Evolutionary conservation across 2,329 filamentous ascomycete species (phyloP), one percentile per base, ranked within the genome.

Genomic region (Colletotrichum horii): DNA sequence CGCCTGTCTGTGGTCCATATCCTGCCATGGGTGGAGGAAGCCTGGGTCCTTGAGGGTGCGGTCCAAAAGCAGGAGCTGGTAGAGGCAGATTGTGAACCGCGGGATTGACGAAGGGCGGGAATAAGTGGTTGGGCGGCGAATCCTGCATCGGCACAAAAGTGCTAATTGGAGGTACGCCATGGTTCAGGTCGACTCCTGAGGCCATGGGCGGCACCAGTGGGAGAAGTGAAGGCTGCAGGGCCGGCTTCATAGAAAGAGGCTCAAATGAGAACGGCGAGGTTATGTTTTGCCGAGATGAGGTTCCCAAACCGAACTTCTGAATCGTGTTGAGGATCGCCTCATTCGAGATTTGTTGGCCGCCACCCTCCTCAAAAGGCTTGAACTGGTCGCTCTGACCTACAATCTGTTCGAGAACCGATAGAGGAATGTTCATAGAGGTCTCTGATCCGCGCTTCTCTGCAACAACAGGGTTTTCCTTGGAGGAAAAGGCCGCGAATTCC

Each of bases 291-390:
- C 30, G 58, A 14, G n/a, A 48, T 26, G 34, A 8, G 16, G 30
- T 61, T 24, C 30, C 67, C 11, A 68, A 52, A n/a, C 75, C 76
- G 34, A 55, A 64, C 19, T 66, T 66, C 28, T 36, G 48, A n/a
- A 77, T 48, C 16, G 55, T 77, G 32, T 70, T 52, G 52, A 70
- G 30, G n/a, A 77, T 32, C 14, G 65, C 43, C 14, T 77, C 67
- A 28, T 66, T 62, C 32, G 66, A 26, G 70, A 19, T 22, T 56
- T 58, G 56, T 58, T 55, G 8, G 48, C 8, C 22, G 30, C 9
- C 15, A 11, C 36, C 43, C 15, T 30, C 38, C 19, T n/a, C 6
- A 28, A 32, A 24, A 11, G 24, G 24, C 67, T 43, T n/a, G 26
- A 70, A 34, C 4, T 28, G 15, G 36, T 34, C 60, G 15, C 43